Percentiles rank a stretch among this genome's conserved stretches.
phyloP scores from a whole-genome alignment of 352 stramenopile genomes.

The Phytophthora tentaculata region DNA sequence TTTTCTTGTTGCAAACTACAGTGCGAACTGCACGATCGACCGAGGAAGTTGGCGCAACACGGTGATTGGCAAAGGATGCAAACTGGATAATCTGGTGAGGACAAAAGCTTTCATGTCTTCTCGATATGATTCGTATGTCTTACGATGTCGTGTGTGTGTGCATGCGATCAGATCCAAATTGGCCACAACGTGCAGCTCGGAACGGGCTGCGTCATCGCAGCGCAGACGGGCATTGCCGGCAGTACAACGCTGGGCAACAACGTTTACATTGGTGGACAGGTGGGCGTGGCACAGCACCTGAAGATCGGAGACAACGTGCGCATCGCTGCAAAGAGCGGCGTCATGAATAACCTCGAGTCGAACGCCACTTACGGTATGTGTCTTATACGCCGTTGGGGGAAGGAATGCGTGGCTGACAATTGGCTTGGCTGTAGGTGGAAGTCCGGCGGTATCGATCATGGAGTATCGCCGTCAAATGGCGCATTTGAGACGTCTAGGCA shows the following conservation, averaged over 20 bases:
- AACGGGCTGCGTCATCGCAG: constrained; percentile 71
- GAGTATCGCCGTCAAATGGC: constrained; percentile 79
- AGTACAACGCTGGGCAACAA: constrained; percentile 81
- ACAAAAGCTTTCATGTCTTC: not conserved
- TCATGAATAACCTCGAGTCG: constrained; percentile 74
- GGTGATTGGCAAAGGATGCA: constrained; percentile 69
- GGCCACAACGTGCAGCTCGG: constrained; percentile 88
- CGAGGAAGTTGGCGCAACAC: constrained; percentile 88
- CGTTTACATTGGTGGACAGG: constrained; percentile 83
- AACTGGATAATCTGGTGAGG: constrained; percentile 84
- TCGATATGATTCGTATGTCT: constrained; percentile 2
- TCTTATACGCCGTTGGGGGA: not conserved
- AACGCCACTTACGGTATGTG: constrained; percentile 61
- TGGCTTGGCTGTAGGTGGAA: constrained; percentile 52
- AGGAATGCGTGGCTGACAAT: constrained; percentile 2
- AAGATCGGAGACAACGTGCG: constrained; percentile 82
- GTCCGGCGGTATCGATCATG: constrained; percentile 80
- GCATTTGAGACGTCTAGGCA: constrained; percentile 52
- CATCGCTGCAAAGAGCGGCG: constrained; percentile 87
- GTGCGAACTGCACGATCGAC: constrained; percentile 82
- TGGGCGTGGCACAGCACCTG: constrained; percentile 85
- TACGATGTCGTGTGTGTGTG: constrained; percentile 1
- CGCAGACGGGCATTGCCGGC: constrained; percentile 83
- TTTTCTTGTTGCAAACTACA: constrained; percentile 21
- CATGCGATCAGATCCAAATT: constrained; percentile 72